Percentiles rank a stretch among this genome's conserved stretches.
Conservation (phyloP, 352 stramenopile genomes). For the Globisporangium sylvaticum region DNA sequence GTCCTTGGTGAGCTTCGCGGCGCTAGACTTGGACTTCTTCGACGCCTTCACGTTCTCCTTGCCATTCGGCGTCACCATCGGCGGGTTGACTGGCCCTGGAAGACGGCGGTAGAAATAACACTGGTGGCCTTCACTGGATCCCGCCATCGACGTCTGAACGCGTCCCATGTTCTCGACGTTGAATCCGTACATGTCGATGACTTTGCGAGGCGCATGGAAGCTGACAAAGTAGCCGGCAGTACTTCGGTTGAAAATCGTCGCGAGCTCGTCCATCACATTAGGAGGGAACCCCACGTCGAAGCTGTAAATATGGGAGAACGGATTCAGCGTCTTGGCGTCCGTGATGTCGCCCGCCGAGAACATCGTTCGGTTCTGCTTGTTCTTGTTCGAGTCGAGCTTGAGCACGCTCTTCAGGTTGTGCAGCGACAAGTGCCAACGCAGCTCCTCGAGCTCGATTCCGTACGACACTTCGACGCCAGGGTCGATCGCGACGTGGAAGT, state of each 20-base stretch:
- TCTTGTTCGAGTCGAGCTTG: conserved; percentile 52
- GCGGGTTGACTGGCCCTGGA: conserved; percentile 9
- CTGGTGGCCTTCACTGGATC: conserved; percentile 94
- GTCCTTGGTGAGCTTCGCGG: conserved; percentile 7
- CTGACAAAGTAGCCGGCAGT: conserved; percentile 92
- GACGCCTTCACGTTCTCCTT: conserved; percentile 22
- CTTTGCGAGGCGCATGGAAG: conserved; percentile 90
- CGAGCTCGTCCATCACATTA: conserved; percentile 90
- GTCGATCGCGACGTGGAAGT: conserved; percentile 95
- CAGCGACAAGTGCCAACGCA: conserved; percentile 93
- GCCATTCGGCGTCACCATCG: conserved; percentile 14
- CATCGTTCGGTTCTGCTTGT: conserved; percentile 63
- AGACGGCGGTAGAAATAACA: conserved; percentile 95
- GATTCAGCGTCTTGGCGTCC: conserved; percentile 91
- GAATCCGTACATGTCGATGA: conserved; percentile 93
- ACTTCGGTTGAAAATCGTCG: conserved; percentile 92
- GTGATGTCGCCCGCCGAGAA: conserved; percentile 95
- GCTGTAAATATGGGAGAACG: conserved; percentile 98
- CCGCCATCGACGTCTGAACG: conserved; percentile 92
- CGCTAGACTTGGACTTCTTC: conserved; percentile 11
- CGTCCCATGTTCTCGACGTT: conserved; percentile 89
- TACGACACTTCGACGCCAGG: conserved; percentile 94
- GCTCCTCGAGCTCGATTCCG: conserved; percentile 94
- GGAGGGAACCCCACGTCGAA: conserved; percentile 98
- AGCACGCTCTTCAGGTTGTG: conserved; percentile 91